Evolutionary conservation across 371 early-diverging fungal species (phyloP).

Genomic region (Catenaria anguillulae): DNA sequence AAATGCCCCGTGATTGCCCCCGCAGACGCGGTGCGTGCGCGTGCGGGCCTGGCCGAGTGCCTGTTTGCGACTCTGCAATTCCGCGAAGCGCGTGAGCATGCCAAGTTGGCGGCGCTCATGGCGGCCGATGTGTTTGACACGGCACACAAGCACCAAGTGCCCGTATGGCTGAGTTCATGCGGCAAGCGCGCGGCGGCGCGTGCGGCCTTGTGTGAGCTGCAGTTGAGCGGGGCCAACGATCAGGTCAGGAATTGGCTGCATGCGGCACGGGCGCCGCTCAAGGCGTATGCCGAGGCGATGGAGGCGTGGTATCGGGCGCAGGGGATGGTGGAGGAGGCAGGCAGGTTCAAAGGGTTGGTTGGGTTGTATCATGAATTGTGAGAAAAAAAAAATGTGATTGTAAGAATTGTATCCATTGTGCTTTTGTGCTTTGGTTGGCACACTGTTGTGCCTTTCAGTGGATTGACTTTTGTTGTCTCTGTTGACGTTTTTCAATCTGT

Average conservation of each 20-base stretch:
- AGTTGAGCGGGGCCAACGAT: background rate
- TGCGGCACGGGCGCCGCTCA: background rate
- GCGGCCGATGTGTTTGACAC: background rate
- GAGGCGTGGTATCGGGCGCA: background rate
- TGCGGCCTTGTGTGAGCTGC: background rate
- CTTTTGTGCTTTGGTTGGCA: too few species aligned
- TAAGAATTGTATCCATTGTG: too few species aligned
- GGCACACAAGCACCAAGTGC: background rate
- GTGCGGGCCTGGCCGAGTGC: background rate
- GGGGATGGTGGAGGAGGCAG: background rate
- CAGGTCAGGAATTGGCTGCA: background rate
- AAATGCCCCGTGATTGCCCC: background rate
- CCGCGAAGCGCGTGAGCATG: background rate
- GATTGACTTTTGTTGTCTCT: too few species aligned
- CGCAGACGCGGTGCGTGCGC: background rate
- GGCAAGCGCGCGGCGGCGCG: background rate
- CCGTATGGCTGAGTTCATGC: background rate
- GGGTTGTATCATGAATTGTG: background rate
- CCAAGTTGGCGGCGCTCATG: background rate
- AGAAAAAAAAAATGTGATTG: too few species aligned
- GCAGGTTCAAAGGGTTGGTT: background rate
- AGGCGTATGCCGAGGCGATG: background rate
- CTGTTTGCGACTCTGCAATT: background rate
- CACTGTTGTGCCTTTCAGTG: too few species aligned
- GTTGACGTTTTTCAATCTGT: too few species aligned